Evolutionary conservation across 1,139 yeast species (phyloP).

Genomic region (Yamadazyma oceani): DNA sequence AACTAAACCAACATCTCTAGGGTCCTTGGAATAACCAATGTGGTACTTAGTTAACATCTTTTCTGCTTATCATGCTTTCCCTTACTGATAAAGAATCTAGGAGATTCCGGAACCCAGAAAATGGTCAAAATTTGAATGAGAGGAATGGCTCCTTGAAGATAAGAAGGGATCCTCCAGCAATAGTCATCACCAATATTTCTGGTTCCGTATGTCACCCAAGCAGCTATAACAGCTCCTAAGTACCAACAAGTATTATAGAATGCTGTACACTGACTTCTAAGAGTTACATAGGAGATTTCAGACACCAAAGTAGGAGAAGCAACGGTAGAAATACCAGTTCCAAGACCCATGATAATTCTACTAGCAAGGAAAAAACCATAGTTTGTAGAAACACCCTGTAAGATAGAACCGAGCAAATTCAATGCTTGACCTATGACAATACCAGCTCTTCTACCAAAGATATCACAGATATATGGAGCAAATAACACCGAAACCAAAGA

Average conservation of each 20-base stretch:
- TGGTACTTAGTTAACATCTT: conserved; percentile 21
- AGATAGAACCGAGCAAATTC: conserved; percentile 44
- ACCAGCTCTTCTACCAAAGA: conserved; percentile 34
- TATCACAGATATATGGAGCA: conserved; percentile 25
- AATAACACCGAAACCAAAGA: conserved; percentile 19
- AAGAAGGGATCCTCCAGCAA: conserved; percentile 40
- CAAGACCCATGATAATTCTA: conserved; percentile 62
- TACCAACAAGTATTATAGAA: conserved; percentile 67
- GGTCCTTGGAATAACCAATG: conserved; percentile 34
- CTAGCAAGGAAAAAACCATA: conserved; percentile 53
- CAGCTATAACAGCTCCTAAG: conserved; percentile 59
- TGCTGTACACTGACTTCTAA: conserved; percentile 67
- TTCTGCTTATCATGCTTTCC: conserved; percentile 33
- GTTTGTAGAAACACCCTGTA: conserved; percentile 45
- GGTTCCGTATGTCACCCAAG: conserved; percentile 62
- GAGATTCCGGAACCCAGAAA: conserved; percentile 58
- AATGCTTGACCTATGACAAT: conserved; percentile 27
- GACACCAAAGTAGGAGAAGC: conserved; percentile 70
- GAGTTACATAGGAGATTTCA: conserved; percentile 62
- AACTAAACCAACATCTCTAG: conserved; percentile 23
- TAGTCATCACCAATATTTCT: conserved; percentile 45
- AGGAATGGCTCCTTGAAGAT: conserved; percentile 35
- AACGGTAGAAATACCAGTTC: conserved; percentile 69
- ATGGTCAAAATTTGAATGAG: conserved; percentile 20
- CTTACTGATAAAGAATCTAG: conserved; percentile 44